phyloP scores from a whole-genome alignment of 768 basidiomycete species.

The Boletus rubescentipes region DNA sequence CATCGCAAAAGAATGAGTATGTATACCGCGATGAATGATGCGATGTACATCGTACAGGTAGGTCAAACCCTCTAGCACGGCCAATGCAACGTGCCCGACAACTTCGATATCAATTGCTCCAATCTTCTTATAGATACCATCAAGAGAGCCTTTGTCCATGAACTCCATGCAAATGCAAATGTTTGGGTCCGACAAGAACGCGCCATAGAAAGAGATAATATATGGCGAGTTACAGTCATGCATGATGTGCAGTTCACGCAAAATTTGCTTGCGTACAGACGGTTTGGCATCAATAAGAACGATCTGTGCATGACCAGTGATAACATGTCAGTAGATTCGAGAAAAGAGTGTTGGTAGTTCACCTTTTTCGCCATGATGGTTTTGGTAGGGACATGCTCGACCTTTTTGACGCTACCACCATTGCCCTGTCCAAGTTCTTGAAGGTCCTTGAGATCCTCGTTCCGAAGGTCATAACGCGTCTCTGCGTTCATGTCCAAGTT shows the following conservation, averaged over 20 bases:
- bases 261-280: slow-evolving; percentile 93
- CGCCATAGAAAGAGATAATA: slow-evolving; percentile 97
- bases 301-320: slow-evolving; percentile 51
- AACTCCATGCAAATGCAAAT: slow-evolving; percentile 99
- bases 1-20: neutral
- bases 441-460: slow-evolving; percentile 89
- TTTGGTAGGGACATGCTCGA: slow-evolving; percentile 87
- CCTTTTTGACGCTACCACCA: slow-evolving; percentile 96
- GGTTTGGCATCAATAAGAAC: slow-evolving; percentile 97
- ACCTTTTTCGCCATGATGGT: slow-evolving; percentile 99
- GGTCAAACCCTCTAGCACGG: slow-evolving; percentile 91
- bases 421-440: slow-evolving; percentile 94
- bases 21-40: slow-evolving; percentile 95
- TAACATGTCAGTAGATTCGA: neutral
- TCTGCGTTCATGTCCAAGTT: slow-evolving; percentile 84
- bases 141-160: slow-evolving; percentile 92
- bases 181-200: slow-evolving; percentile 95
- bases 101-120: slow-evolving; percentile 92
- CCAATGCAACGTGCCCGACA: slow-evolving; percentile 91
- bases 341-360: slow-evolving; percentile 24
- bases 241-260: slow-evolving; percentile 98
- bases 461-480: slow-evolving; percentile 78
- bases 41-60: slow-evolving; percentile 97
- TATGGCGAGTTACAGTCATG: slow-evolving; percentile 92
- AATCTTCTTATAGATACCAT: slow-evolving; percentile 94